These are phyloP conservation scores for Colletotrichum limetticola DNA, from an alignment of 2,329 filamentous ascomycete species.

Conservation along the genomic window DNA sequence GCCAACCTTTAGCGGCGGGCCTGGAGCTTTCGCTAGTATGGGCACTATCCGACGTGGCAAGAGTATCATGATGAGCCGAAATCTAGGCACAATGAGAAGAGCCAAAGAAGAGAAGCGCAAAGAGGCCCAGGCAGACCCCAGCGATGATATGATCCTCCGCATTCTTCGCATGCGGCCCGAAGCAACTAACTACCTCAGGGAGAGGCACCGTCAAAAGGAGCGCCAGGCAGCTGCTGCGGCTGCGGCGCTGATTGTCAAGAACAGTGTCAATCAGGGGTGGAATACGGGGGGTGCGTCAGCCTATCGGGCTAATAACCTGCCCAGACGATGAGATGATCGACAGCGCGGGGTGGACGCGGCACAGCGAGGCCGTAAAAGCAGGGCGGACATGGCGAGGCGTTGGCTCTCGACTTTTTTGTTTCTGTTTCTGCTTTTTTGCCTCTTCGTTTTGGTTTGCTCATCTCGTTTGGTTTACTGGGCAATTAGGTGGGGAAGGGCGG, in stretches of 20 bases:
- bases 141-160: conserved; percentile 96
- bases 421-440: neutral
- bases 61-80: conserved; percentile 93
- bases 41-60: conserved; percentile 73
- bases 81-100: conserved; percentile 94
- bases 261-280: conserved; percentile 78
- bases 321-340: conserved; percentile 53
- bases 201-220: conserved; percentile 93
- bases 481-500: neutral
- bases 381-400: conserved; percentile 10
- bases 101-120: conserved; percentile 96
- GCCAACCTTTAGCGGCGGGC: conserved; percentile 61
- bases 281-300: conserved; percentile 54
- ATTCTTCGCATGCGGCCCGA: conserved; percentile 96
- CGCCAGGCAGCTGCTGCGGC: conserved; percentile 89
- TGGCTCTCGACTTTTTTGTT: conserved; percentile 1
- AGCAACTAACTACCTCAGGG: conserved; percentile 86
- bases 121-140: conserved; percentile 95
- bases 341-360: neutral
- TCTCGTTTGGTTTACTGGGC: neutral
- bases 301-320: conserved; percentile 58
- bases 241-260: conserved; percentile 92
- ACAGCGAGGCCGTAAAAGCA: neutral
- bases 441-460: conserved; percentile 4
- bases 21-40: conserved; percentile 71